Conservation (phyloP, 108 stramenopile genomes). For the Cyclotella cryptica region DNA sequence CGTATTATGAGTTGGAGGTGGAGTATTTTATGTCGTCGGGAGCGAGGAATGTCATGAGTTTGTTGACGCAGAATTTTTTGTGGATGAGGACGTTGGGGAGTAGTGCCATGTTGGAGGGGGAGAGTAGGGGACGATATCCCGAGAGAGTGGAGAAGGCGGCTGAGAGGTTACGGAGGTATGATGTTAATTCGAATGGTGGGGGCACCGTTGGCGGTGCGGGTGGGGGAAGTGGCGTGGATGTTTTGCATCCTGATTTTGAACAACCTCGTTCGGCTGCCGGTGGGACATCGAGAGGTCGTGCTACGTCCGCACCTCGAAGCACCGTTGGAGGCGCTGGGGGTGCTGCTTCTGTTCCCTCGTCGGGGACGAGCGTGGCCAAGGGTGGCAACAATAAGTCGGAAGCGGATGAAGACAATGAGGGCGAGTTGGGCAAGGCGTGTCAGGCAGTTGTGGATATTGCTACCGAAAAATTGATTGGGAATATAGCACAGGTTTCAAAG, state of each 20-base stretch:
- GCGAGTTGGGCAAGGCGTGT: conserved; percentile 50
- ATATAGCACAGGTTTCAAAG: conserved; percentile 50
- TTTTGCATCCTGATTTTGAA: conserved; percentile 12
- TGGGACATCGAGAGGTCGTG: conserved; percentile 9
- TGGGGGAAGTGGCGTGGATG: conserved; percentile 10
- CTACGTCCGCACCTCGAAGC: conserved; percentile 1
- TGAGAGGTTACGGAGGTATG: conserved; percentile 30
- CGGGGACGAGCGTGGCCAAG: not conserved
- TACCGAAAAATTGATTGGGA: conserved; percentile 49
- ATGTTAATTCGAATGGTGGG: not conserved
- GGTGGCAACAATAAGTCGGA: not conserved
- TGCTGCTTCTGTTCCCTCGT: too few relatives aligned
- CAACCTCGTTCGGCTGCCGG: not conserved
- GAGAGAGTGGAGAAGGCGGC: conserved; percentile 44
- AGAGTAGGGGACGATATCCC: conserved; percentile 20
- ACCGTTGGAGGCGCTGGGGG: not conserved
- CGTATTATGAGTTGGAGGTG: conserved; percentile 92
- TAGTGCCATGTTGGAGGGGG: conserved; percentile 47
- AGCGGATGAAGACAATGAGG: conserved; percentile 22
- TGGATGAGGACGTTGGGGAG: conserved; percentile 84
- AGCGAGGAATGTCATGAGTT: conserved; percentile 70
- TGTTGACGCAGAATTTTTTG: conserved; percentile 86
- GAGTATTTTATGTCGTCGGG: conserved; percentile 77
- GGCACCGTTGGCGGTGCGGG: not conserved
- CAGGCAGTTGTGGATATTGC: conserved; percentile 54